Evolutionary conservation across 768 basidiomycete species (phyloP).

Genomic region (Leccinum arenicola): DNA sequence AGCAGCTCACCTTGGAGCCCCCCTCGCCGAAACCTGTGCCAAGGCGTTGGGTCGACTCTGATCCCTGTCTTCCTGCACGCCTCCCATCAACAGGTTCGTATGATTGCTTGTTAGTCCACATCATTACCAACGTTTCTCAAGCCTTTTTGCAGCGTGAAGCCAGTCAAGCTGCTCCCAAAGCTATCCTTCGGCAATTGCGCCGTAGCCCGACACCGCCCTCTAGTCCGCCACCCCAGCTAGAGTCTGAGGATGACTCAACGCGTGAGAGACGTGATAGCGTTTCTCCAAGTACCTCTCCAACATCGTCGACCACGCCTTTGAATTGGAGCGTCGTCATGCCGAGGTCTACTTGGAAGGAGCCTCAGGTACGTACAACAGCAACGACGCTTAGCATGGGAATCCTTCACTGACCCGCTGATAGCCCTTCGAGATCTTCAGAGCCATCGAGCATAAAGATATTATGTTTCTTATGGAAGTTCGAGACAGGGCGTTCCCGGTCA

Average conservation of each 20-base stretch:
- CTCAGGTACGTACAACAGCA: slow-evolving; percentile 40
- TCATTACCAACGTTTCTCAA: slow-evolving; percentile 33
- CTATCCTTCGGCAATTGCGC: slow-evolving; percentile 53
- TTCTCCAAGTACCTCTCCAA: slow-evolving; percentile 20
- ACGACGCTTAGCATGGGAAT: neutral
- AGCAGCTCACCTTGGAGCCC: slow-evolving; percentile 22
- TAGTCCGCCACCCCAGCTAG: slow-evolving; percentile 16
- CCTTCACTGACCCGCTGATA: slow-evolving; percentile 18
- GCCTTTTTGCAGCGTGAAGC: slow-evolving; percentile 77
- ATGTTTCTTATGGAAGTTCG: slow-evolving; percentile 81
- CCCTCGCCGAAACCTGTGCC: slow-evolving; percentile 20
- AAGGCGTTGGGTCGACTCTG: slow-evolving; percentile 43
- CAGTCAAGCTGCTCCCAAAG: slow-evolving; percentile 50
- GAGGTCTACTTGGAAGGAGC: slow-evolving; percentile 44
- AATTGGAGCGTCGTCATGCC: slow-evolving; percentile 17
- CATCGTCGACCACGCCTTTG: slow-evolving; percentile 18
- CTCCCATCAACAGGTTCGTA: slow-evolving; percentile 62
- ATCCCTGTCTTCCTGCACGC: slow-evolving; percentile 64
- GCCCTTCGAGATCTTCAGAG: slow-evolving; percentile 72
- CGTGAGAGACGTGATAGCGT: slow-evolving; percentile 13
- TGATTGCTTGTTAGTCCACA: slow-evolving; percentile 2
- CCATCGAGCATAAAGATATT: slow-evolving; percentile 82
- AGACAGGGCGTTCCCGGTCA: slow-evolving; percentile 75
- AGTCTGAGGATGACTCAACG: slow-evolving; percentile 12
- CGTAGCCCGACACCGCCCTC: slow-evolving; percentile 41